These are phyloP conservation scores for Pezicula rhizophila DNA, from an alignment of 2,329 filamentous ascomycete genomes.

Conservation along the genomic window DNA sequence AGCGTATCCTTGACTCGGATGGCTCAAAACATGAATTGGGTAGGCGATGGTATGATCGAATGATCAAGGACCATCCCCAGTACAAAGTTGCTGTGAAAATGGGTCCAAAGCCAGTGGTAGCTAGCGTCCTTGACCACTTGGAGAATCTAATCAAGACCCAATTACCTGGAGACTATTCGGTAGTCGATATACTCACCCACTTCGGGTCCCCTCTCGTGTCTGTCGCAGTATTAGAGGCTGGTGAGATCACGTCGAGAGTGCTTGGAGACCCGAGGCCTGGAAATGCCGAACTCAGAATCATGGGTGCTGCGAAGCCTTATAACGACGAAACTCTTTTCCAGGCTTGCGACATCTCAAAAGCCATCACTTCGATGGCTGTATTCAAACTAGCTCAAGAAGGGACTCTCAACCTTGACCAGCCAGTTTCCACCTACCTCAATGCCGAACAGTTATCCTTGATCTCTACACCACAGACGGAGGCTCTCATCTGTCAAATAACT, in stretches of 20 bases:
- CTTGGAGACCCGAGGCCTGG: not conserved
- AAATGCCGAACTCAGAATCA: not conserved
- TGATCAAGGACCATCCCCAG: not conserved
- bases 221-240: not conserved
- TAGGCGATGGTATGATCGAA: not conserved
- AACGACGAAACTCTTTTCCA: slow-evolving; percentile 3
- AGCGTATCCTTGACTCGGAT: not conserved
- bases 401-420: slow-evolving; percentile 3
- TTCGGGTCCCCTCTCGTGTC: not conserved
- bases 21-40: not conserved
- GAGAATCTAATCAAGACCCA: not conserved
- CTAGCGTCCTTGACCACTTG: not conserved
- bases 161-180: not conserved
- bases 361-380: slow-evolving; percentile 3
- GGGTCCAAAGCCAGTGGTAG: not conserved
- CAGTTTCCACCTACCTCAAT: slow-evolving; percentile 2
- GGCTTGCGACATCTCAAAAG: slow-evolving; percentile 9
- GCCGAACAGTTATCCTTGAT: slow-evolving; percentile 1
- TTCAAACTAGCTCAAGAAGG: slow-evolving; percentile 6
- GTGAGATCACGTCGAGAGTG: not conserved
- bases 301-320: not conserved
- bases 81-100: not conserved
- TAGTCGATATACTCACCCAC: not conserved
- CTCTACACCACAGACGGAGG: slow-evolving; percentile 3
- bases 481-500: slow-evolving; percentile 3